Evolutionary conservation across 345 rosid species (phyloP), one percentile per base, ranked within the genome.

Genomic region (Lepidium aucheri): DNA sequence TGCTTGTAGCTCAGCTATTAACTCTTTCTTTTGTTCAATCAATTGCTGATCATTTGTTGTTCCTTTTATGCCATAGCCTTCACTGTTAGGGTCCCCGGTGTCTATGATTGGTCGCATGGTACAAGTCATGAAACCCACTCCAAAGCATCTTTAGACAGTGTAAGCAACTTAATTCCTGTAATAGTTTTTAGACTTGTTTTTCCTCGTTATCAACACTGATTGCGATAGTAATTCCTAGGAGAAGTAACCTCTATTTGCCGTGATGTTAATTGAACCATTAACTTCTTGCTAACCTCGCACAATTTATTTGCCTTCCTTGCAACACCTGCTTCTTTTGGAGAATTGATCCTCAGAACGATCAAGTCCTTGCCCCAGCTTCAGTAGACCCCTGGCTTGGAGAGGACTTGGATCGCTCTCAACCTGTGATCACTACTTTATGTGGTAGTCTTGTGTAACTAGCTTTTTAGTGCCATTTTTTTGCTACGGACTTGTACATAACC

Each of bases 311-410:
- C 90, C 81, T 84, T 87, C 13, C 75, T 85, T 8, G 64, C 80
- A 30, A 84, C 81, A 38, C 97, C 82, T 22, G 86, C 83, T 69
- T 87, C 90, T 68, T 82, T 67, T 12, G 89, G 70, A 87, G 45
- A 87, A 70, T 68, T 82, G 85, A 74, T 90, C 82, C 81, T 83
- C 83, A 54, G 82, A 86, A 80, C 41, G 85, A 84, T 24, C 8
- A 88, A 84, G 71, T 66, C 70, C 76, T 81, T 85, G 82, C 85
- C 81, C 91, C 89, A 82, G 81, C 86, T 89, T 86, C 91, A 85
- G 80, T 89, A 85, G 12, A 81, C 89, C 11, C 85, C 86, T 2
- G 85, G 82, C 62, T 89, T 83, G 28, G 84, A 78, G 82, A 82
- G 75, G 70, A 28, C 86, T 82, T 22, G 86, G 87, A 34, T 85